Evolutionary conservation across 345 rosid genomes (phyloP).

Genomic region (Corymbia maculata): DNA sequence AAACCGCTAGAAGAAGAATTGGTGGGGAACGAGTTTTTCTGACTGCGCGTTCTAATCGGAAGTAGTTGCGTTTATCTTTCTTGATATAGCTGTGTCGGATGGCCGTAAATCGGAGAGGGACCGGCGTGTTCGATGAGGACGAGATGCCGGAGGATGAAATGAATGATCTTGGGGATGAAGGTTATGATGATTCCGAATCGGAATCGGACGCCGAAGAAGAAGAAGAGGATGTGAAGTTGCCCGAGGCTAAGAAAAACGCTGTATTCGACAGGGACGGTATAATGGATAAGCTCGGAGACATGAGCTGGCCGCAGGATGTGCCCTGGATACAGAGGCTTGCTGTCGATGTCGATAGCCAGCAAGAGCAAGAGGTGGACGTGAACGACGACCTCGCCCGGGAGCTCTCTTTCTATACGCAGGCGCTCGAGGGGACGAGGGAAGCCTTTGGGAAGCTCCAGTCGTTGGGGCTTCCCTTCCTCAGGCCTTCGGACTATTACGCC

Average conservation of each 20-base stretch:
- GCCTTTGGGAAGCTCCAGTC: constrained; percentile 57
- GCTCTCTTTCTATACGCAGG: constrained; percentile 70
- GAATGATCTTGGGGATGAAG: constrained; percentile 16
- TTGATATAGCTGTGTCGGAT: background rate
- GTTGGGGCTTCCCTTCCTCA: constrained; percentile 56
- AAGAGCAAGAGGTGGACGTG: constrained; percentile 71
- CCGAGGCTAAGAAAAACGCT: constrained; percentile 50
- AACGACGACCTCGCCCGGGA: constrained; percentile 79
- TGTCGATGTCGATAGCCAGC: constrained; percentile 48
- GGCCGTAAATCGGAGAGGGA: background rate
- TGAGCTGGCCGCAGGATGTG: constrained; percentile 63
- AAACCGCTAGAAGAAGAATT: background rate
- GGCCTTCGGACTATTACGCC: constrained; percentile 78
- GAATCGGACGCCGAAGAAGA: constrained; percentile 48
- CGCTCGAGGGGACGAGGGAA: constrained; percentile 56
- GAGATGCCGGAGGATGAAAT: constrained; percentile 27
- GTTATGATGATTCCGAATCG: constrained; percentile 29
- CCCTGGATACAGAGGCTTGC: constrained; percentile 69
- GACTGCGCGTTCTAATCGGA: background rate
- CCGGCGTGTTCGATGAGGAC: constrained; percentile 12
- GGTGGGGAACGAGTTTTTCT: background rate
- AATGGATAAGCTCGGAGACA: constrained; percentile 68
- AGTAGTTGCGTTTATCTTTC: background rate
- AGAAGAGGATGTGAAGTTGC: constrained; percentile 47
- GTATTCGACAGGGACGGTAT: constrained; percentile 58